These are phyloP conservation scores for Aspergillus haitiensis DNA, from an alignment of 495 filamentous ascomycete species.

Conservation along the genomic window DNA sequence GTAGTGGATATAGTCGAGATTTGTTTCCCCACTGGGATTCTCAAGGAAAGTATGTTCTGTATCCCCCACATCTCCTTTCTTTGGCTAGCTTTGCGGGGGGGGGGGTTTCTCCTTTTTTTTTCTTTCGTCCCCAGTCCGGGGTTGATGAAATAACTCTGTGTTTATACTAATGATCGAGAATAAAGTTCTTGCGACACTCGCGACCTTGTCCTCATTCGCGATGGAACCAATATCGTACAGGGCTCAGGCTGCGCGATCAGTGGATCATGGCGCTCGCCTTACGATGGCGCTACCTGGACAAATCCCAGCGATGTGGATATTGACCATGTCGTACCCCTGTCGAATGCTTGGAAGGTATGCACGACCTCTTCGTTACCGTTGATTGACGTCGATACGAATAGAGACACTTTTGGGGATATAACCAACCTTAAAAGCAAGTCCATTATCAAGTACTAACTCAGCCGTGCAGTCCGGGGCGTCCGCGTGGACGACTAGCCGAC, in stretches of 20 bases:
- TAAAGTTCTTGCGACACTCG: constrained; percentile 61
- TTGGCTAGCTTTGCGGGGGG: no score
- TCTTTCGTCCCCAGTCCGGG: no score
- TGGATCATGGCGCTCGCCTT: constrained; percentile 65
- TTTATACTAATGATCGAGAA: neutral
- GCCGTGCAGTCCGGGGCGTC: constrained; percentile 42
- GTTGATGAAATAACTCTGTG: neutral
- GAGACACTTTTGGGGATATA: neutral
- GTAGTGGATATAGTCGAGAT: constrained; percentile 57
- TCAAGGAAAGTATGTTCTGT: constrained; percentile 34
- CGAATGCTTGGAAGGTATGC: constrained; percentile 69
- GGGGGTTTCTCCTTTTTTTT: no score
- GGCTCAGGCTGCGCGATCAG: constrained; percentile 55
- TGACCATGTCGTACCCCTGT: constrained; percentile 73
- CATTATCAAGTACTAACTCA: neutral
- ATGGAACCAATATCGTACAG: constrained; percentile 57
- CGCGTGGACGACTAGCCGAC: constrained; percentile 58
- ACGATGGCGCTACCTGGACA: constrained; percentile 70
- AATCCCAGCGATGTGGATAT: constrained; percentile 66
- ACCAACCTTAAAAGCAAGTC: neutral
- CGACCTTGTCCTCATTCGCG: constrained; percentile 67
- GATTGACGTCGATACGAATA: neutral
- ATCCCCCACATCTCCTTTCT: neutral
- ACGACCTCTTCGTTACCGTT: neutral
- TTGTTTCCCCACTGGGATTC: constrained; percentile 70